Evolutionary conservation across 2,329 filamentous ascomycete species (phyloP).

Genomic region (Cercospora sp.): DNA sequence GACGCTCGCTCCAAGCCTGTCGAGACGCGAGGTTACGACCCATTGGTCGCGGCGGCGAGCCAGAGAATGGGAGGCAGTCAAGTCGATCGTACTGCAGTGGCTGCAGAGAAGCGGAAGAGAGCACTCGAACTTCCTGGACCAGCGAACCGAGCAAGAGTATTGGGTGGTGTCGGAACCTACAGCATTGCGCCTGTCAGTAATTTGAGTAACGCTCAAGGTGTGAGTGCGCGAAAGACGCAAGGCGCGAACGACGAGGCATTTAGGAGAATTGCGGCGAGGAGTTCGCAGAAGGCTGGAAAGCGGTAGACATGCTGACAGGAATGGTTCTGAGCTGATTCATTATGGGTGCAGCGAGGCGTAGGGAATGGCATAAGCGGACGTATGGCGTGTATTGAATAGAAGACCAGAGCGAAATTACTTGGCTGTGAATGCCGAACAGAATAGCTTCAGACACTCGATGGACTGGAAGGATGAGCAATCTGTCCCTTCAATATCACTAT

Average conservation of each 20-base stretch:
- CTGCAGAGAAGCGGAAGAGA: constrained; percentile 54
- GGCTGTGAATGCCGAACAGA: neutral
- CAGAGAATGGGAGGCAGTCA: constrained; percentile 36
- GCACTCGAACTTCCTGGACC: constrained; percentile 55
- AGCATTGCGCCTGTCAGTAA: constrained; percentile 64
- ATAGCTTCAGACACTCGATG: neutral
- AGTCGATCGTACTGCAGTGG: constrained; percentile 44
- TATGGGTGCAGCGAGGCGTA: neutral
- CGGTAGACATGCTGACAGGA: constrained; percentile 11
- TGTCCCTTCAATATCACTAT: neutral
- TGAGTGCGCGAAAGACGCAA: constrained; percentile 29
- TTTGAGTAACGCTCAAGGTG: constrained; percentile 36
- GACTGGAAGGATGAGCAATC: neutral
- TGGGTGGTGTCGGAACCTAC: constrained; percentile 61
- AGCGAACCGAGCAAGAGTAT: constrained; percentile 60
- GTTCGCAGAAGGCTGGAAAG: constrained; percentile 22
- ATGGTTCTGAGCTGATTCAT: neutral
- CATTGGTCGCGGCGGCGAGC: constrained; percentile 41
- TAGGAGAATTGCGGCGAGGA: constrained; percentile 36
- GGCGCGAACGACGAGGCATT: constrained; percentile 39
- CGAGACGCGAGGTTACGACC: constrained; percentile 61
- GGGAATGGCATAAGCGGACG: neutral
- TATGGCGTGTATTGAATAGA: neutral
- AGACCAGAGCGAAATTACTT: neutral
- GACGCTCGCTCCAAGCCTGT: constrained; percentile 88